These are phyloP conservation scores for Hypoxylon sp. DNA, from an alignment of 2,329 filamentous ascomycete genomes.

Conservation along the genomic window DNA sequence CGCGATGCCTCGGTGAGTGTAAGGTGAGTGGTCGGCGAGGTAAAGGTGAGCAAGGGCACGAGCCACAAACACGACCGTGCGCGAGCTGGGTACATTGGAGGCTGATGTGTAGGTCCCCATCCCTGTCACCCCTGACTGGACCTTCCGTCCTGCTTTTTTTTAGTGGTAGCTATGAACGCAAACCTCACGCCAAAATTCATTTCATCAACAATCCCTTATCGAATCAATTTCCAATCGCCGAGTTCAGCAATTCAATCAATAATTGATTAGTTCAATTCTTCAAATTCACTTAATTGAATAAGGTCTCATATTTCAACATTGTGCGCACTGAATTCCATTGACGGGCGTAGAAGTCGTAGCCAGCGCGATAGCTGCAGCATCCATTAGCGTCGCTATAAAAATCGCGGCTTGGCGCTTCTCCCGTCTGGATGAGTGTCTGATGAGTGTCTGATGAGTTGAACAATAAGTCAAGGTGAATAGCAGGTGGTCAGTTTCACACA, in stretches of 20 bases:
- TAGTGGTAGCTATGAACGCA: conserved; percentile 26
- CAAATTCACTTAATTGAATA: background rate
- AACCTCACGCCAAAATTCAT: conserved; percentile 27
- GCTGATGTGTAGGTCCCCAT: conserved; percentile 15
- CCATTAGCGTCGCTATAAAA: conserved; percentile 16
- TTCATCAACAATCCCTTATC: conserved; percentile 23
- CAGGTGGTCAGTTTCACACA: conserved; percentile 4
- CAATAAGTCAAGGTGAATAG: conserved; percentile 15
- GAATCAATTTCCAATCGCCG: conserved; percentile 7
- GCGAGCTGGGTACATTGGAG: conserved; percentile 11
- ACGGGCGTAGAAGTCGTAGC: background rate
- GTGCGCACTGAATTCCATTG: background rate
- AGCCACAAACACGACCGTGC: conserved; percentile 5
- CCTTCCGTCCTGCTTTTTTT: conserved; percentile 27
- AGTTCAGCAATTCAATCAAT: conserved; percentile 19
- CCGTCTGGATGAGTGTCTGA: conserved; percentile 14
- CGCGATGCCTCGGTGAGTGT: background rate
- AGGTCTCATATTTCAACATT: conserved; percentile 5
- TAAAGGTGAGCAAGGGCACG: background rate
- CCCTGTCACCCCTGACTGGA: conserved; percentile 36
- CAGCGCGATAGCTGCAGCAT: conserved; percentile 18
- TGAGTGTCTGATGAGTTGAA: conserved; percentile 33
- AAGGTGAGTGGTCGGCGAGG: background rate
- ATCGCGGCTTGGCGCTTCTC: conserved; percentile 31
- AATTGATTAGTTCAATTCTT: conserved; percentile 1